Evolutionary conservation across 495 filamentous ascomycete genomes (phyloP), one percentile per base, ranked within the genome.

Genomic region (Articulospora tetracladia): DNA sequence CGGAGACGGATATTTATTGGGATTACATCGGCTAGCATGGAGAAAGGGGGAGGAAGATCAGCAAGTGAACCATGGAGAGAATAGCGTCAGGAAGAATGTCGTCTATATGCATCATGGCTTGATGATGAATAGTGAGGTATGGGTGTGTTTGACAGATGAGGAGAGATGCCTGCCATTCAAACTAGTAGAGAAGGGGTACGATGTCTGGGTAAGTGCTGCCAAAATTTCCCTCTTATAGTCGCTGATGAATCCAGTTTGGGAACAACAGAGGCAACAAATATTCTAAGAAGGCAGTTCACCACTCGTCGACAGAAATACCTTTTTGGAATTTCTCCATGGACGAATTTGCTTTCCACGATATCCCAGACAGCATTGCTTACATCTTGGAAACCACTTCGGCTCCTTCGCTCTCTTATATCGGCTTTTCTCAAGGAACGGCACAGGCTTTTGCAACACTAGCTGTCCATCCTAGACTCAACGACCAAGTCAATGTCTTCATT

Each of bases 311-410:
- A 8, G 86, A 87, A 0, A 82, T 80, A 30, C 78, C 84, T 27
- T 98, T 98, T 68, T 98, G 94, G 94, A 84, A 97, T 73, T 98
- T 98, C 61, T 95, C 89, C 11, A 96, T 98, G 67, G 94, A 98
- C 68, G 88, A 98, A 70, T 98, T 98, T 71, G 94, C 94, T 46
- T 96, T 98, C 70, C 84, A 97, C 67, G 94, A 98, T 74, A 97
- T 98, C 55, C 94, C 94, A 2, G 88, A 98, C 72, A 92, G 86
- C 64, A 97, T 98, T 69, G 76, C 83, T 52, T 97, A 98, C 70
- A 90, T 98, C 53, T 84, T 98, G 32, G 82, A 85, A 36, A 91
- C 90, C 23, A 97, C 94, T 0, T 76, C 76, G 36, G 90, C 94
- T 68, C 78, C 81, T 28, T 96, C 92, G n/a, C 75, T 98, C 30